These are phyloP conservation scores for Mortierella sp. DNA, from an alignment of 371 early-diverging fungal species.

Conservation along the genomic window DNA sequence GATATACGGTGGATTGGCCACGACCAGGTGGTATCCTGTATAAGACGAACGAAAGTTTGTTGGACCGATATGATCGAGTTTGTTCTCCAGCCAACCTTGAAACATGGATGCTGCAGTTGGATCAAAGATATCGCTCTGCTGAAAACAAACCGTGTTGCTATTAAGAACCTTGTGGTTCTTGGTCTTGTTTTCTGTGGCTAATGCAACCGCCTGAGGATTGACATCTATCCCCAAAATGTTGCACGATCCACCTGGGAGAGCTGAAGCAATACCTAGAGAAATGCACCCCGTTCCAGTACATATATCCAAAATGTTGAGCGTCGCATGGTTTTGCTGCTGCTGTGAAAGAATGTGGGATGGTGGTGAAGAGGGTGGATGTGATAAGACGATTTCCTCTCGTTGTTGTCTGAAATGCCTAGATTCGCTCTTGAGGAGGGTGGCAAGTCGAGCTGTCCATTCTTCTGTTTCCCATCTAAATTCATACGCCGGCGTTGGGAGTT, in stretches of 20 bases:
- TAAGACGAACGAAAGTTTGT: too few species aligned
- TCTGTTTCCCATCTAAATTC: slow-evolving; percentile 93
- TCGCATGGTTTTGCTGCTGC: too few species aligned
- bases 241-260: slow-evolving; percentile 56
- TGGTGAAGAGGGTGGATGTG: slow-evolving; percentile 4
- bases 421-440: slow-evolving; percentile 53
- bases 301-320: slow-evolving; percentile 81
- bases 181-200: slow-evolving; percentile 55
- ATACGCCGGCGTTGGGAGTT: background rate
- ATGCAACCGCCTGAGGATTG: slow-evolving; percentile 47
- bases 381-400: background rate
- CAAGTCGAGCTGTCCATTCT: slow-evolving; percentile 81
- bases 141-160: slow-evolving; percentile 55
- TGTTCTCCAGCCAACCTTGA: slow-evolving; percentile 7
- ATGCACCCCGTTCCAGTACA: slow-evolving; percentile 94
- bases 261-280: slow-evolving; percentile 76
- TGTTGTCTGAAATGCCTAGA: slow-evolving; percentile 1
- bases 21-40: slow-evolving; percentile 70
- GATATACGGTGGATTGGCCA: slow-evolving; percentile 95
- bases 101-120: slow-evolving; percentile 11
- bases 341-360: too few species aligned
- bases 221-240: slow-evolving; percentile 62
- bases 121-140: slow-evolving; percentile 60
- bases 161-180: slow-evolving; percentile 20
- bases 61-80: too few species aligned